phyloP scores from a whole-genome alignment of 768 basidiomycete genomes.

The Leccinum barrowsii region DNA sequence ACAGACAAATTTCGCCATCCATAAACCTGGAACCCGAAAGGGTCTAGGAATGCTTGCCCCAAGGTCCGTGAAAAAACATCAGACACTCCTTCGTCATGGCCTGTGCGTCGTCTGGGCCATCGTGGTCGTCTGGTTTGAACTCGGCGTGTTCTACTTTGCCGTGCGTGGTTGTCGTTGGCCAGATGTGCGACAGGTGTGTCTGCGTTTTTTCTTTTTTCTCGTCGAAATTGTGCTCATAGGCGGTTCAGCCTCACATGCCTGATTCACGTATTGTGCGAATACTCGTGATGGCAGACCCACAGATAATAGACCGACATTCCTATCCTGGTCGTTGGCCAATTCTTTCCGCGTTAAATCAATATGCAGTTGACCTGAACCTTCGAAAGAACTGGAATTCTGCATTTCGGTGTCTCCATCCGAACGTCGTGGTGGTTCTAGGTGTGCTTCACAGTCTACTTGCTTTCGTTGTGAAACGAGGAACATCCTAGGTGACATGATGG shows the following conservation, averaged over 20 bases:
- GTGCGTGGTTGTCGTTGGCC: slow-evolving; percentile 60
- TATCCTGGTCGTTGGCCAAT: slow-evolving; percentile 59
- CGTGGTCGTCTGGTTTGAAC: slow-evolving; percentile 68
- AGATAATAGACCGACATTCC: slow-evolving; percentile 73
- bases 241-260: slow-evolving; percentile 16
- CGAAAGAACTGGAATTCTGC: slow-evolving; percentile 81
- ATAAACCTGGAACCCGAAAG: too few species aligned
- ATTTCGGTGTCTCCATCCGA: slow-evolving; percentile 49
- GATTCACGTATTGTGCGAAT: slow-evolving; percentile 29
- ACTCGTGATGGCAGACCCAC: slow-evolving; percentile 86
- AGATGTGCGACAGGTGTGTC: slow-evolving; percentile 35
- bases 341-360: slow-evolving; percentile 56
- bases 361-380: slow-evolving; percentile 77
- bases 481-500: slow-evolving; percentile 71
- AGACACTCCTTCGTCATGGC: slow-evolving; percentile 25
- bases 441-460: background rate
- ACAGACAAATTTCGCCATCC: too few species aligned
- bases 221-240: background rate
- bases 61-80: slow-evolving; percentile 7
- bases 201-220: slow-evolving; percentile 2
- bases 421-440: slow-evolving; percentile 80
- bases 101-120: slow-evolving; percentile 61
- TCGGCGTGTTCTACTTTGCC: slow-evolving; percentile 50
- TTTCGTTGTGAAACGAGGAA: background rate
- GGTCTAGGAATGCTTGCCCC: background rate